A percentile compares a stretch with the other conserved stretches of the same genome.
Conservation (phyloP, 2,329 filamentous ascomycete species). For the Rhinocladiella mackenziei region DNA sequence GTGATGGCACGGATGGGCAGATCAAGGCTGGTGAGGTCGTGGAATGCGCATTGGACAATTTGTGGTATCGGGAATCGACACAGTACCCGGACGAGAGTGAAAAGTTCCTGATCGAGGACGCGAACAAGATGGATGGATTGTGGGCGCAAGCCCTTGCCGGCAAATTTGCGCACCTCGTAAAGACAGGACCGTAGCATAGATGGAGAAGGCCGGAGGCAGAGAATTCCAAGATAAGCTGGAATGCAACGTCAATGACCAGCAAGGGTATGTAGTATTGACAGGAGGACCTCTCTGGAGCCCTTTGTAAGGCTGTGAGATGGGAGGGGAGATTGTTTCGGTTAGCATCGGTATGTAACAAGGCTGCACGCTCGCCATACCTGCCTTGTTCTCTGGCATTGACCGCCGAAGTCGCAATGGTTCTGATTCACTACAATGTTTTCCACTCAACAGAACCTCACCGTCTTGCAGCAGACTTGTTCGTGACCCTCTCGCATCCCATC, state of each 20-base stretch:
- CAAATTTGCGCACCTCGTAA: not conserved
- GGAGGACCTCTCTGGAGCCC: too few species aligned
- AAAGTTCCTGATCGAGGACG: not conserved
- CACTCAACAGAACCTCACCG: not conserved
- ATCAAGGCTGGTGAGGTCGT: conserved; percentile 3
- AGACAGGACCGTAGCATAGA: too few species aligned
- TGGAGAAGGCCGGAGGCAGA: too few species aligned
- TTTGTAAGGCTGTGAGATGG: not conserved
- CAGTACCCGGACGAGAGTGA: not conserved
- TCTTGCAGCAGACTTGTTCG: not conserved
- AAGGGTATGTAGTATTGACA: too few species aligned
- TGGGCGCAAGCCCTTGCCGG: not conserved
- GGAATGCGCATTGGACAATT: not conserved
- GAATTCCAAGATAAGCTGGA: too few species aligned
- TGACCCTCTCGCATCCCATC: not conserved
- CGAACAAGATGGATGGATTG: not conserved
- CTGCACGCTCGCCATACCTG: conserved; percentile 5
- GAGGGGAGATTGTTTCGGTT: not conserved
- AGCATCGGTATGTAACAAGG: not conserved
- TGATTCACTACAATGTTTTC: not conserved
- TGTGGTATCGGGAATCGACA: not conserved
- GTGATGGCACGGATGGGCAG: not conserved
- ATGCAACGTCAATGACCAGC: too few species aligned
- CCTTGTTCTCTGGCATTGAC: conserved; percentile 1
- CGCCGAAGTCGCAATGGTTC: conserved; percentile 1